phyloP scores from a whole-genome alignment of 2,329 filamentous ascomycete genomes.

The Pseudofabraea citricarpa region DNA sequence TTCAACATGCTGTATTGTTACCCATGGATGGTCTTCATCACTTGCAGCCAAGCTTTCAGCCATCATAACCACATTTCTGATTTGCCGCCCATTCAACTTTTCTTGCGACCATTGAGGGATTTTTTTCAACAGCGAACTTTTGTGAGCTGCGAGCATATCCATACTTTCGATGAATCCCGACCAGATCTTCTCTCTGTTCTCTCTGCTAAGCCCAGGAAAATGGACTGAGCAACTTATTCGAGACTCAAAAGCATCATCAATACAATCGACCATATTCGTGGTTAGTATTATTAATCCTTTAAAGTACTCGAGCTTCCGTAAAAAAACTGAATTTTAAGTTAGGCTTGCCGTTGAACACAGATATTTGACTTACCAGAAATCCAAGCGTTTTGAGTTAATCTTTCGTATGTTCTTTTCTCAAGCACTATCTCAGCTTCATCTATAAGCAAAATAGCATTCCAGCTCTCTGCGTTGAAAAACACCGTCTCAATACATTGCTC shows the following conservation, averaged over 20 bases:
- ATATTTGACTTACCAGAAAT: constrained; percentile 29
- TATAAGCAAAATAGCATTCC: constrained; percentile 12
- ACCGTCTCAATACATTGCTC: constrained; percentile 8
- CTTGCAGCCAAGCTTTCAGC: neutral
- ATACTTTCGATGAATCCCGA: constrained; percentile 4
- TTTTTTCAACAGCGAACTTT: neutral
- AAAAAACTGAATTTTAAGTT: constrained; percentile 32
- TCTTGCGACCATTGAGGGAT: constrained; percentile 3
- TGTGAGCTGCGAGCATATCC: constrained; percentile 1
- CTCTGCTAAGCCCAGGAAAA: constrained; percentile 4
- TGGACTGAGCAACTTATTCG: constrained; percentile 8
- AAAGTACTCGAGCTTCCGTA: constrained; percentile 17
- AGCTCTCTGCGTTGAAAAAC: constrained; percentile 6
- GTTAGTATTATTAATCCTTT: constrained; percentile 24
- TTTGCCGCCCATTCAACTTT: constrained; percentile 12
- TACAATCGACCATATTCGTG: constrained; percentile 11
- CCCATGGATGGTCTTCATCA: neutral
- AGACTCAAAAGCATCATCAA: constrained; percentile 10
- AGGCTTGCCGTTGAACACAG: too few species aligned
- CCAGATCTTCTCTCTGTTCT: constrained; percentile 6
- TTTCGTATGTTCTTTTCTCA: constrained; percentile 6
- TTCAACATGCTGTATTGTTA: constrained; percentile 1
- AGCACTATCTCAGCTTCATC: constrained; percentile 13
- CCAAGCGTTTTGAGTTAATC: constrained; percentile 36
- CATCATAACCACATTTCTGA: constrained; percentile 7